Percentiles rank a stretch among this genome's conserved stretches.
phyloP scores from a whole-genome alignment of 2,329 filamentous ascomycete genomes.

The Aspergillus transmontanensis region DNA sequence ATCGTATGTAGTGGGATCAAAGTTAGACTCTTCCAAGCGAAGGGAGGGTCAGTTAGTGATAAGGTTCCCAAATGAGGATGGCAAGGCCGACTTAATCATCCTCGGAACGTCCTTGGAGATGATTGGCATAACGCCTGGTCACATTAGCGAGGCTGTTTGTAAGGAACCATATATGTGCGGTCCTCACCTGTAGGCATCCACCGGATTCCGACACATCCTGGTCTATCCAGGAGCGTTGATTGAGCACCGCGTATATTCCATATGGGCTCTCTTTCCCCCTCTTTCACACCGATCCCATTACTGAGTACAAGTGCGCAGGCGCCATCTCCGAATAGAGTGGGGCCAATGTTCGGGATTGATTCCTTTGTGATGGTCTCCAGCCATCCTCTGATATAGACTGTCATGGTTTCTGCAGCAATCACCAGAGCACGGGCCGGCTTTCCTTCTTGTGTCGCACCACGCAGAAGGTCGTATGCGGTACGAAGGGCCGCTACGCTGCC shows the following conservation, averaged over 20 bases:
- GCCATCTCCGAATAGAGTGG: not conserved
- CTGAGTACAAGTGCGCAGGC: not conserved
- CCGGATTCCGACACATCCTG: not conserved
- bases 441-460: not conserved
- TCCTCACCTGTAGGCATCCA: not conserved
- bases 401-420: not conserved
- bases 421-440: not conserved
- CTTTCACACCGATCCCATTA: not conserved
- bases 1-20: constrained; percentile 1
- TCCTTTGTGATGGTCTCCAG: not conserved
- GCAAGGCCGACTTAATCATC: not conserved
- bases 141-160: too few species aligned
- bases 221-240: not conserved
- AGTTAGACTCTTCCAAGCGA: not conserved
- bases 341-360: not conserved
- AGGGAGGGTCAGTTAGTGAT: not conserved
- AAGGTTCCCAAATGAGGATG: not conserved
- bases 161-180: too few species aligned
- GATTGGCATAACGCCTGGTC: not conserved
- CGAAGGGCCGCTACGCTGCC: not conserved
- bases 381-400: not conserved
- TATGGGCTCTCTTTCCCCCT: not conserved
- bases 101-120: not conserved
- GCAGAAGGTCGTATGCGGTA: not conserved
- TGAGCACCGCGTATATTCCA: not conserved